Conservation (phyloP, 805 yeast species). For the Spathaspora passalidarum region DNA sequence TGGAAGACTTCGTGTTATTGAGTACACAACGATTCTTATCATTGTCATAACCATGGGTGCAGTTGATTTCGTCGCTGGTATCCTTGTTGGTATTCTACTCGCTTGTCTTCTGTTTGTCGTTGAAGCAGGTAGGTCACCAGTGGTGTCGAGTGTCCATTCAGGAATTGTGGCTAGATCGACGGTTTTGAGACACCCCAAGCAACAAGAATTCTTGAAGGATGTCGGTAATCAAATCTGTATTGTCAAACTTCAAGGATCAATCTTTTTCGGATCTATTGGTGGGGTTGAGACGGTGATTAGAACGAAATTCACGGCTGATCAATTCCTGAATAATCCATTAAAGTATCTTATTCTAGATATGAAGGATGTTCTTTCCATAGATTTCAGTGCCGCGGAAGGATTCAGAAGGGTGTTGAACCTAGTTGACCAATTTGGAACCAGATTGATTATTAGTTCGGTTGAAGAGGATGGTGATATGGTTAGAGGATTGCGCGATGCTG, state of each 20-base stretch:
- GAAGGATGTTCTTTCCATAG: conserved; percentile 76
- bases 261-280: conserved; percentile 94
- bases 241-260: conserved; percentile 79
- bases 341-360: conserved; percentile 82
- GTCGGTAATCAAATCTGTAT: conserved; percentile 92
- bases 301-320: conserved; percentile 54
- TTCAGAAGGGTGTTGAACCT: conserved; percentile 82
- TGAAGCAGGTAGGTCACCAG: conserved; percentile 81
- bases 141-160: conserved; percentile 75
- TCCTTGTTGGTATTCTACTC: conserved; percentile 81
- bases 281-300: conserved; percentile 79
- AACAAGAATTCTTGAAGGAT: conserved; percentile 76
- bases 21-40: conserved; percentile 77
- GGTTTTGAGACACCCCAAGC: conserved; percentile 85
- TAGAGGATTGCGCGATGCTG: conserved; percentile 76
- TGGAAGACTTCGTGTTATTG: conserved; percentile 71
- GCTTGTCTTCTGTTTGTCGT: conserved; percentile 96
- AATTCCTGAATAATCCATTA: conserved; percentile 56
- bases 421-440: conserved; percentile 64
- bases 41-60: conserved; percentile 95
- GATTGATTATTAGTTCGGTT: conserved; percentile 76
- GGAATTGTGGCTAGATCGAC: conserved; percentile 91
- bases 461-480: conserved; percentile 62
- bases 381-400: conserved; percentile 95
- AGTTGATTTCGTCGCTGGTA: conserved; percentile 92